These are phyloP conservation scores for Pleomassaria siparia DNA, from an alignment of 2,329 filamentous ascomycete genomes.

Conservation along the genomic window DNA sequence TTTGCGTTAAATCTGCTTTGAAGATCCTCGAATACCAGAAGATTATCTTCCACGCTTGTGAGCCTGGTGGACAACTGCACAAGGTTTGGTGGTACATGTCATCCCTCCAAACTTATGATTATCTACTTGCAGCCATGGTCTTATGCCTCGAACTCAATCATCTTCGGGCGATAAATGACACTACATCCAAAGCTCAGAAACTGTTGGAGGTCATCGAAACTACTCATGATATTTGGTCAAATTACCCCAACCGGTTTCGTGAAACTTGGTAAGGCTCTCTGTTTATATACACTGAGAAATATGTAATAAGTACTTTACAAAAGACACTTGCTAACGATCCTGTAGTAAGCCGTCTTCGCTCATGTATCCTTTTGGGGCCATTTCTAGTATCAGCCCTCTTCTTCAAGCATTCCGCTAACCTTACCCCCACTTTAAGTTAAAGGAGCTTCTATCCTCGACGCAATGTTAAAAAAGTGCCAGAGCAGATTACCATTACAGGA, in stretches of 20 bases:
- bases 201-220: constrained; percentile 12
- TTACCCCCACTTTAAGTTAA: no score
- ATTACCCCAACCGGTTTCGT: constrained; percentile 17
- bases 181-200: constrained; percentile 4
- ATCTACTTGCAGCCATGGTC: constrained; percentile 52
- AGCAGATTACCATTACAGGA: neutral
- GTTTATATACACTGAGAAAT: no score
- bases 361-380: no score
- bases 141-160: constrained; percentile 49
- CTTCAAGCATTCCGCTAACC: no score
- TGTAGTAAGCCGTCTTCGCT: no score
- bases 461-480: constrained; percentile 17
- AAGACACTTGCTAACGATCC: no score
- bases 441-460: constrained; percentile 18
- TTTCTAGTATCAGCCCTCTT: no score
- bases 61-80: constrained; percentile 47
- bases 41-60: constrained; percentile 52
- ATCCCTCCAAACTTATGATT: constrained; percentile 48
- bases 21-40: constrained; percentile 53
- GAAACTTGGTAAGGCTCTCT: no score
- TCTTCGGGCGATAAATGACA: constrained; percentile 8
- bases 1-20: constrained; percentile 52
- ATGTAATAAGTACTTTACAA: no score
- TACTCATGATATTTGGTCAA: constrained; percentile 21
- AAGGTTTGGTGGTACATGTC: constrained; percentile 50